A percentile compares a stretch with the other conserved stretches of the same genome.
Conservation (phyloP, 495 filamentous ascomycete species). For the Podospora fimiseda region DNA sequence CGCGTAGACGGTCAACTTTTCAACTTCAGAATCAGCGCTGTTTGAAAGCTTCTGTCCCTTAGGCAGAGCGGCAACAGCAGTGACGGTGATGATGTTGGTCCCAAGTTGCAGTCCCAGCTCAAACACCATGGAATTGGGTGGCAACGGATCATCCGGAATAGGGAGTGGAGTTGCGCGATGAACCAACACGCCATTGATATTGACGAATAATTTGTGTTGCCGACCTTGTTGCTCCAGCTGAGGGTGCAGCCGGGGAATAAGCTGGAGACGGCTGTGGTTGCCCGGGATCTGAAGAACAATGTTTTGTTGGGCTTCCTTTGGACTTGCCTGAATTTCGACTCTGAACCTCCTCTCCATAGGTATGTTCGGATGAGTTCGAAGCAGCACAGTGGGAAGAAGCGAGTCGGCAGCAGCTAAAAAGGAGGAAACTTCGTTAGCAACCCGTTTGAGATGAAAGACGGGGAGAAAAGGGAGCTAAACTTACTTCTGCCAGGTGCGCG, state of each 20-base stretch:
- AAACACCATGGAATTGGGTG: conserved; percentile 46
- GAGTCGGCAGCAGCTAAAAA: conserved; percentile 41
- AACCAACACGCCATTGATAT: conserved; percentile 52
- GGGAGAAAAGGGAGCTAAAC: neutral
- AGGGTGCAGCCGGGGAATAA: conserved; percentile 55
- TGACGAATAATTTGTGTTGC: conserved; percentile 25
- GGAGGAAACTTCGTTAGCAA: conserved; percentile 1
- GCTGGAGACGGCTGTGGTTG: conserved; percentile 57
- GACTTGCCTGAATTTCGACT: conserved; percentile 54
- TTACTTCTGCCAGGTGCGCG: conserved; percentile 53
- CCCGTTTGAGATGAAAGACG: neutral
- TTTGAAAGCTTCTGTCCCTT: conserved; percentile 48
- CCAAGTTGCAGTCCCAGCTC: conserved; percentile 56
- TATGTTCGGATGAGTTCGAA: conserved; percentile 61
- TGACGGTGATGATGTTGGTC: conserved; percentile 59
- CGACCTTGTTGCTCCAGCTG: conserved; percentile 44
- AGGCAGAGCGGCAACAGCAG: conserved; percentile 56
- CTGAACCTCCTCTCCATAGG: conserved; percentile 47
- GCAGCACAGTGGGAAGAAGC: conserved; percentile 56
- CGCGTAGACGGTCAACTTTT: conserved; percentile 50
- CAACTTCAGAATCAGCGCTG: conserved; percentile 59
- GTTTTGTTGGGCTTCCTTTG: conserved; percentile 58
- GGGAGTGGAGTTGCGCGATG: conserved; percentile 39
- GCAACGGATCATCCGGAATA: conserved; percentile 41
- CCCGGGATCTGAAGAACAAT: conserved; percentile 58